phyloP scores from a whole-genome alignment of 306 rosid species.

The Mucuna pruriens region DNA sequence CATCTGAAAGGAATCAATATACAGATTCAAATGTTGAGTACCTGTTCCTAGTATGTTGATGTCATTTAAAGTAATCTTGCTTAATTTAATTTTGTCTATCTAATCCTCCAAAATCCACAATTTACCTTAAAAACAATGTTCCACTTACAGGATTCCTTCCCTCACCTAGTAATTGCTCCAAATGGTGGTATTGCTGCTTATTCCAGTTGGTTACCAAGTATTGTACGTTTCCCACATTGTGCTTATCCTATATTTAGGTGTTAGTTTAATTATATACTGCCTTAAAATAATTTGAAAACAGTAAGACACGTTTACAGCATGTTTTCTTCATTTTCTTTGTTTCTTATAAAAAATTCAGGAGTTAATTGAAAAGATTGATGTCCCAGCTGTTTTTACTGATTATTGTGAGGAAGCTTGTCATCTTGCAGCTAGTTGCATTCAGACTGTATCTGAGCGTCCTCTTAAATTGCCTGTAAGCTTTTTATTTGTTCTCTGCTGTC shows the following conservation, averaged over 20 bases:
- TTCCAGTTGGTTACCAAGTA: constrained; percentile 86
- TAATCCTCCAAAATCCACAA: constrained; percentile 4
- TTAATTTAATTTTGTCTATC: constrained; percentile 14
- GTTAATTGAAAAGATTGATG: constrained; percentile 57
- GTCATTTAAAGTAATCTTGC: constrained; percentile 19
- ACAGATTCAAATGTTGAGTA: neutral
- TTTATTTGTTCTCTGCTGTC: neutral
- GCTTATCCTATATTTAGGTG: constrained; percentile 4
- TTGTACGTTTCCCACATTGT: constrained; percentile 56
- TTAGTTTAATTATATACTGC: neutral
- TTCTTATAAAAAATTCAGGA: constrained; percentile 56
- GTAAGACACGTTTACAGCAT: neutral
- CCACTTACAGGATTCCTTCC: constrained; percentile 59
- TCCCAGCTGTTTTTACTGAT: constrained; percentile 77
- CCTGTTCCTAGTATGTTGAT: constrained; percentile 3
- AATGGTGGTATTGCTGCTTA: constrained; percentile 92
- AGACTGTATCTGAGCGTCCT: constrained; percentile 55
- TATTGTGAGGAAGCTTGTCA: constrained; percentile 97
- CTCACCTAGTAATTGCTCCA: constrained; percentile 81
- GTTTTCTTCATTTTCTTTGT: constrained; percentile 14
- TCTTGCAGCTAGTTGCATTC: constrained; percentile 79
- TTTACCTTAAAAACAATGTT: constrained; percentile 19
- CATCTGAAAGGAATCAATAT: neutral
- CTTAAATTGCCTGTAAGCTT: constrained; percentile 66
- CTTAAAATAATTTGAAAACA: neutral